Base-by-base conservation (phyloP, 1,284 basidiomycete species). In the Ceratobasidium sp. region DNA sequence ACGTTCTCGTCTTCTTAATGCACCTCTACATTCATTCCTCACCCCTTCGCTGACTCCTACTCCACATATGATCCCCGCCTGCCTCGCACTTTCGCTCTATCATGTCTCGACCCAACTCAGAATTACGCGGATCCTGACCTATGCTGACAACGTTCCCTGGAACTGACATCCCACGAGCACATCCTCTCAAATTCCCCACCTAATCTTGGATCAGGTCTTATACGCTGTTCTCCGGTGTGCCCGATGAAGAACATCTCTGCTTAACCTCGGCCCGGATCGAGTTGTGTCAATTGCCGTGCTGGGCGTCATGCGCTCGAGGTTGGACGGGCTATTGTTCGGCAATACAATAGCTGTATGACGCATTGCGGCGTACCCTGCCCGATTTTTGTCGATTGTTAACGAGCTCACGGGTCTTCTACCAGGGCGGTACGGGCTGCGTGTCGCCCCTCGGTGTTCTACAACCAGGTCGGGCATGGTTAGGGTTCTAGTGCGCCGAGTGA, bases 101-200 rank as follows among this genome's bases (percentile, higher is more conserved):
- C 88, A 91, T 80, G 88, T 97, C 33, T 95, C 92, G 28, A 86
- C 88, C 0, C 87, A 94, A 69, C 90, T 99, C 18, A 93, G 94
- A 79, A 86, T 99, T 0, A 97, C 97, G 0, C 97, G 97, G 0
- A 89, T 98, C 58, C 88, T 97, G 64, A 98, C 97, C 1, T 99
- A 98, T 83, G 94, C 97, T 13, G 97, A 97, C 84, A 94, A 93
- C 42, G 97, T 98, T 1, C 89, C 99, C 7, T 99, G 97, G 87
- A 98, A 98, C 83, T 98, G 95, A 86, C 9, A 87, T 90, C 23
- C 85, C 75, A 86, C 39, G 18, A 3, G 85, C 33, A 84, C 85
- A 64, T 91, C 90, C 69, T 84, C 40, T 78, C 82, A 90, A 78
- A 90, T 89, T 80, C 85, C 88, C 79, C 89, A 90, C 80, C 92